A percentile compares a stretch with the other conserved stretches of the same genome.
These are phyloP conservation scores for Diplodia scrobiculata DNA, from an alignment of 2,329 filamentous ascomycete species.

Conservation along the genomic window DNA sequence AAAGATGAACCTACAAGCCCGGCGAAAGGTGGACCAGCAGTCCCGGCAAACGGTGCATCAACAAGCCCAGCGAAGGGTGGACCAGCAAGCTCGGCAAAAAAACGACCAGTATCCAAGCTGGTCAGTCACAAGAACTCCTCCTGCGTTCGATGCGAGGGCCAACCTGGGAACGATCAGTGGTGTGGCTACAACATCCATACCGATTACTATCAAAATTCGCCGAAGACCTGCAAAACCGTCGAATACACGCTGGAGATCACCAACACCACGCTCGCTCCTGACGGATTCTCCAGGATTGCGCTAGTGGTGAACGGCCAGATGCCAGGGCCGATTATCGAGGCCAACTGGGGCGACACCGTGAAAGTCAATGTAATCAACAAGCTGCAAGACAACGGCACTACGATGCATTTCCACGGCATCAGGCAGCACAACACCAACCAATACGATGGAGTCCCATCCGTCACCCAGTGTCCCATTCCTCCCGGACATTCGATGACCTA, in stretches of 20 bases:
- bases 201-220: constrained; percentile 43
- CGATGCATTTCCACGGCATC: constrained; percentile 66
- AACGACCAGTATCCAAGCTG: background rate
- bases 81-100: background rate
- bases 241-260: constrained; percentile 51
- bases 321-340: constrained; percentile 51
- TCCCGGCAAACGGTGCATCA: background rate
- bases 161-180: constrained; percentile 38
- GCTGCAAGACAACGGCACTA: constrained; percentile 59
- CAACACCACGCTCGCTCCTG: constrained; percentile 50
- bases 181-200: constrained; percentile 44
- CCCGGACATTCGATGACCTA: constrained; percentile 50
- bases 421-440: constrained; percentile 58
- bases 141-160: constrained; percentile 39
- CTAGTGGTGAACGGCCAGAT: constrained; percentile 52
- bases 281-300: constrained; percentile 49
- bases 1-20: background rate
- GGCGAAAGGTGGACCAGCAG: background rate
- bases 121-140: background rate
- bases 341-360: constrained; percentile 52
- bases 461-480: constrained; percentile 46
- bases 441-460: constrained; percentile 59
- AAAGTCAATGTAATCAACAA: constrained; percentile 54
- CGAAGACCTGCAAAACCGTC: constrained; percentile 45
- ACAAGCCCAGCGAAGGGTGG: background rate